Evolutionary conservation across 129 eudicot species (phyloP).

Genomic region (Ambrosia trifida): DNA sequence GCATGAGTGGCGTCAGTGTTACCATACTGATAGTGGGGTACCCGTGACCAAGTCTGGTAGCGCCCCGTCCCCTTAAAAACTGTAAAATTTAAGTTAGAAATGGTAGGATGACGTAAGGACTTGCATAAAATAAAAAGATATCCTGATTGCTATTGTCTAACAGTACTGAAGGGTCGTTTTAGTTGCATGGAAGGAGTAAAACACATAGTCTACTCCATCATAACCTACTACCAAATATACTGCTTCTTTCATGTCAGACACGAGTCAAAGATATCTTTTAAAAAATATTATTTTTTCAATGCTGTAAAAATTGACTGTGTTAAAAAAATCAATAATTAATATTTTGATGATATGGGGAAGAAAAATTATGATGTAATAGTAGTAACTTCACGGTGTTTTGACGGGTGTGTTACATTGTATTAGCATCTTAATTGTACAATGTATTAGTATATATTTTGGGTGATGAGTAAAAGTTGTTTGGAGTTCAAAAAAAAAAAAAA

Average conservation of each 20-base stretch:
- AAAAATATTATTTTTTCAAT: background rate
- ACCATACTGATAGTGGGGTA: no score
- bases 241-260: slow-evolving; percentile 7
- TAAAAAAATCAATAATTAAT: background rate
- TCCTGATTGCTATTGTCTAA: background rate
- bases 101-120: background rate
- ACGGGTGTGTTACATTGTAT: no score
- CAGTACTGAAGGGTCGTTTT: background rate
- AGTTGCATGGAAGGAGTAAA: slow-evolving; percentile 1
- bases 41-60: no score
- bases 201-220: background rate
- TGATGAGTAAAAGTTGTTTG: no score
- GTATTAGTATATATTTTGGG: no score
- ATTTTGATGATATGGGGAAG: no score
- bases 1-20: no score
- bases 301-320: background rate
- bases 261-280: background rate
- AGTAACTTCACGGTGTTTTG: no score
- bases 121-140: background rate
- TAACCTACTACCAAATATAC: background rate
- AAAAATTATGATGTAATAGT: no score
- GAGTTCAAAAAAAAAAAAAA: no score
- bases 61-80: no score
- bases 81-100: background rate
- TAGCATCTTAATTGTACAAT: no score